Conservation (phyloP, 257 asterid species). For the Verbascum thapsus region DNA sequence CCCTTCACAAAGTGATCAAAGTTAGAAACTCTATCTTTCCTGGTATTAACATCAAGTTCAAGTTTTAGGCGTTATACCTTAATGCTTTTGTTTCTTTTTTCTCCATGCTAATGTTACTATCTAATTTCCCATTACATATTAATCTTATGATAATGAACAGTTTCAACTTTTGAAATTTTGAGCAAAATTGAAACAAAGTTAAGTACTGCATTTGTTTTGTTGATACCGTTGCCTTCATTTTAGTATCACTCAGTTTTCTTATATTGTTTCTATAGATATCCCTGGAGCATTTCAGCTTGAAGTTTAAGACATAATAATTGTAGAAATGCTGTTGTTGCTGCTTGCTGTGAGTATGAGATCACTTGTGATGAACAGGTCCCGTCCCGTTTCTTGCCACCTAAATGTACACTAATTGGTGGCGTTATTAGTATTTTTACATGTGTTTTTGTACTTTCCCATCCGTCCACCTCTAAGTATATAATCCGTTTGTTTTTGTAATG, state of each 20-base stretch:
- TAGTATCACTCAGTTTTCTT: slow-evolving; percentile 13
- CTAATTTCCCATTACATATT: slow-evolving; percentile 6
- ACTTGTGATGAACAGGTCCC: slow-evolving; percentile 14
- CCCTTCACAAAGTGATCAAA: background rate
- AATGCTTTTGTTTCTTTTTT: background rate
- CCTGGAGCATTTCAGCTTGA: slow-evolving; percentile 23
- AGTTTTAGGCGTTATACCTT: background rate
- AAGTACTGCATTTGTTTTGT: background rate
- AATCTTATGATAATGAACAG: background rate
- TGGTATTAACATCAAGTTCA: background rate
- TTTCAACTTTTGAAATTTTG: background rate
- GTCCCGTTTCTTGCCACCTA: background rate
- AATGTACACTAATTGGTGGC: slow-evolving; percentile 23
- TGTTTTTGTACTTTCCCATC: background rate
- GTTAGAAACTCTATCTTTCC: slow-evolving; percentile 5
- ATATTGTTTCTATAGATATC: slow-evolving; percentile 12
- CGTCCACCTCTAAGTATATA: background rate
- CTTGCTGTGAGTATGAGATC: slow-evolving; percentile 4
- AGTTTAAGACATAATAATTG: background rate
- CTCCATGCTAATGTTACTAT: background rate
- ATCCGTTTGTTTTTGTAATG: slow-evolving; percentile 23
- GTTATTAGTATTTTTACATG: background rate
- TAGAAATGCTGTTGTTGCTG: slow-evolving; percentile 16
- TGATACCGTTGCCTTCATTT: background rate
- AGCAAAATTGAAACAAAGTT: background rate